These are phyloP conservation scores for Phytophthora sp. DNA, from an alignment of 352 stramenopile genomes.

Conservation along the genomic window DNA sequence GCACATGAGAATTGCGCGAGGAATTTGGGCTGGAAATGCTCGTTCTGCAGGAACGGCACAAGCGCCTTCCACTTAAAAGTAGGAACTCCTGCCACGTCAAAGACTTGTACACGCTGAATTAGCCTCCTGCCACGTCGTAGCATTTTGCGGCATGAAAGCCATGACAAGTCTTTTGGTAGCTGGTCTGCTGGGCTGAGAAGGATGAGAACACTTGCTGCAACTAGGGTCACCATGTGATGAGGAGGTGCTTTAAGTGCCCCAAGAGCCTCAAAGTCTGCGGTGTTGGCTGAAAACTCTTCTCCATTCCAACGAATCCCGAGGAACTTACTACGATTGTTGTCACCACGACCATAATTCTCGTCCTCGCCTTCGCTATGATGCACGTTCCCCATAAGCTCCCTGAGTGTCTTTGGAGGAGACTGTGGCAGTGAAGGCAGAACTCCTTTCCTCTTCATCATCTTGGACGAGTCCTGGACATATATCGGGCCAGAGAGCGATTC, in stretches of 20 bases:
- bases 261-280: conserved; percentile 58
- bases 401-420: conserved; percentile 68
- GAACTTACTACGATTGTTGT: conserved; percentile 22
- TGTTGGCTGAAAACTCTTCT: conserved; percentile 47
- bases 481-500: conserved; percentile 55
- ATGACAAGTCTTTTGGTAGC: conserved; percentile 76
- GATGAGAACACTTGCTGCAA: conserved; percentile 70
- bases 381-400: conserved; percentile 61
- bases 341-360: conserved; percentile 8
- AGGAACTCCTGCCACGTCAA: conserved; percentile 50
- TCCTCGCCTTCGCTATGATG: conserved; percentile 32
- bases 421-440: conserved; percentile 62
- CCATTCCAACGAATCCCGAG: conserved; percentile 42
- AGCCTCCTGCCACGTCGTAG: conserved; percentile 54
- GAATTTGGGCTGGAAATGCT: conserved; percentile 72
- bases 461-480: conserved; percentile 74
- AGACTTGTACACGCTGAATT: conserved; percentile 49
- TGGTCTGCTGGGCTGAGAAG: conserved; percentile 72
- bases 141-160: conserved; percentile 71
- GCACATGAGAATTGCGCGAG: conserved; percentile 56
- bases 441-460: conserved; percentile 78
- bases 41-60: conserved; percentile 72
- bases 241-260: conserved; percentile 47
- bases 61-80: conserved; percentile 82
- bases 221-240: conserved; percentile 67